These are phyloP conservation scores for Sporothrix schenckii DNA, from an alignment of 2,329 filamentous ascomycete genomes.

Conservation along the genomic window DNA sequence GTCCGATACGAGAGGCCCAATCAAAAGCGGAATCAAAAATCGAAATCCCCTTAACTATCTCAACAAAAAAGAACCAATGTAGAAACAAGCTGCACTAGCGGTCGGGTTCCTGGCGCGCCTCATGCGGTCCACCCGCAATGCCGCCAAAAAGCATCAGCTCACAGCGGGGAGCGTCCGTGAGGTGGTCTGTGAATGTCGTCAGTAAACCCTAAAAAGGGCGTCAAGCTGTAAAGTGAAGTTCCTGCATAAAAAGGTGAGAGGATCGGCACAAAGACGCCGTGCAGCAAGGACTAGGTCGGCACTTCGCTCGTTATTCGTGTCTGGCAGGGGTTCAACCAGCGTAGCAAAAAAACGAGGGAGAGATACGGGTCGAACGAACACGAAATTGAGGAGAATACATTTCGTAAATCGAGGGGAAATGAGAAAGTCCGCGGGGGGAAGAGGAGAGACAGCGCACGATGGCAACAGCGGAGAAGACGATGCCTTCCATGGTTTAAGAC, in stretches of 20 bases:
- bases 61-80: neutral
- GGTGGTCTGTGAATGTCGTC: neutral
- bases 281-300: neutral
- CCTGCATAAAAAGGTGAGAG: conserved; percentile 4
- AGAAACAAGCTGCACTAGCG: neutral
- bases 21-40: neutral
- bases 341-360: conserved; percentile 2
- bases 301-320: neutral
- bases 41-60: neutral
- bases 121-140: conserved; percentile 19
- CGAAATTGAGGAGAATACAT: neutral
- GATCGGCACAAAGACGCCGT: conserved; percentile 3
- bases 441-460: neutral
- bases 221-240: conserved; percentile 1
- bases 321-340: neutral
- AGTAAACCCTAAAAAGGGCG: neutral
- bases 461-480: conserved; percentile 21
- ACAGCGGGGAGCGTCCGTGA: neutral
- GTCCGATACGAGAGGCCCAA: conserved; percentile 18
- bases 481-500: conserved; percentile 11
- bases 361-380: neutral
- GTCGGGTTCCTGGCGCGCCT: conserved; percentile 26
- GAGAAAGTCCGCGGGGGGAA: neutral
- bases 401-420: neutral
- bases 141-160: neutral